Evolutionary conservation across 306 rosid genomes (phyloP).

Genomic region (Begonia fuchsioides): DNA sequence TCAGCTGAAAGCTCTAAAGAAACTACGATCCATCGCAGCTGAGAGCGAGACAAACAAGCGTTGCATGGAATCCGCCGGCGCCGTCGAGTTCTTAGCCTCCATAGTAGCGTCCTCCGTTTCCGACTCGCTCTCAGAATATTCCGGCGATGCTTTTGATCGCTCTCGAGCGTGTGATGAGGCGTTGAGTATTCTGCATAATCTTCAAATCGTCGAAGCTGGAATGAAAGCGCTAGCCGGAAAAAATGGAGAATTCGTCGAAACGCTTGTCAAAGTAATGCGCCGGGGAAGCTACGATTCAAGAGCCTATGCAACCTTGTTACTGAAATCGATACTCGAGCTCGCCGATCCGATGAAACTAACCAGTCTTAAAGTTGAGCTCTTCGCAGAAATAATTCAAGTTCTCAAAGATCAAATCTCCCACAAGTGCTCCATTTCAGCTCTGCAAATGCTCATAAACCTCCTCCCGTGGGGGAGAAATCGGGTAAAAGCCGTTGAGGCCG

Average conservation of each 20-base stretch:
- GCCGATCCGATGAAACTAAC: slow-evolving; percentile 13
- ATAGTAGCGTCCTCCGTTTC: slow-evolving; percentile 12
- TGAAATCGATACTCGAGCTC: slow-evolving; percentile 38
- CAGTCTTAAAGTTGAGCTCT: slow-evolving; percentile 20
- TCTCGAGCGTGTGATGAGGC: slow-evolving; percentile 36
- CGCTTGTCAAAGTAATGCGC: slow-evolving; percentile 29
- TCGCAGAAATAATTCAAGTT: slow-evolving; percentile 27
- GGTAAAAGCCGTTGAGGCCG: slow-evolving; percentile 41
- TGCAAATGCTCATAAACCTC: slow-evolving; percentile 27
- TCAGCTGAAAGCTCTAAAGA: slow-evolving; percentile 16
- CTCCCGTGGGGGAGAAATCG: slow-evolving; percentile 48
- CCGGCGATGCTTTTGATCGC: slow-evolving; percentile 1
- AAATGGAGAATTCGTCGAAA: slow-evolving; percentile 22
- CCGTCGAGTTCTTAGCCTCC: slow-evolving; percentile 35
- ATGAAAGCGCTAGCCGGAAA: slow-evolving; percentile 18
- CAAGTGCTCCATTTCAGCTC: slow-evolving; percentile 36
- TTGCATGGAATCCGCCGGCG: slow-evolving; percentile 45
- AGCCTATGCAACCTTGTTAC: slow-evolving; percentile 31
- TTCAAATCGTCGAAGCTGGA: slow-evolving; percentile 23
- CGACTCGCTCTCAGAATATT: slow-evolving; percentile 1
- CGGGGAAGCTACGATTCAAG: slow-evolving; percentile 46
- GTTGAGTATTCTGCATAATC: slow-evolving; percentile 25
- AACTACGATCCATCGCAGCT: slow-evolving; percentile 37
- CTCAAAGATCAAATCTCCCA: slow-evolving; percentile 39
- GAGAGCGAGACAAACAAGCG: slow-evolving; percentile 44